phyloP scores from a whole-genome alignment of 2,329 filamentous ascomycete genomes.

The Ophioceras dolichostomum region DNA sequence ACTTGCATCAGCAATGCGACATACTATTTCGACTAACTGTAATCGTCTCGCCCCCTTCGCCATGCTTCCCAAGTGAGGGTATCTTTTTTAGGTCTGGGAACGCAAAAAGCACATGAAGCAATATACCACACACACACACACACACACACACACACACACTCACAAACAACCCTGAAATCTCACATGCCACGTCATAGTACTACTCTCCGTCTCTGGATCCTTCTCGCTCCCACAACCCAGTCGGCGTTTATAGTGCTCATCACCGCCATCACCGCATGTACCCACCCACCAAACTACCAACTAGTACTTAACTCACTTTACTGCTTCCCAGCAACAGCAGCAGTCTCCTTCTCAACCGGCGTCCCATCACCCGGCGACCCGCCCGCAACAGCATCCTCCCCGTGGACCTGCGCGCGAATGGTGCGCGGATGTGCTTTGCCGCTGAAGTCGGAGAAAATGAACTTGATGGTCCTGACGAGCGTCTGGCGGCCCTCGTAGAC shows the following conservation, averaged over 20 bases:
- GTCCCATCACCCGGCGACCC: constrained; percentile 9
- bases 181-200: background rate
- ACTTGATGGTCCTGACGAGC: constrained; percentile 45
- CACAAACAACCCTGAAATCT: background rate
- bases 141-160: background rate
- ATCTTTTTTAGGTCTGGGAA: background rate
- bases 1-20: too few relatives aligned
- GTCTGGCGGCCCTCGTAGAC: constrained; percentile 66
- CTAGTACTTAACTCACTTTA: too few relatives aligned
- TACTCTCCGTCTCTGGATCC: background rate
- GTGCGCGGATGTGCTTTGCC: constrained; percentile 22
- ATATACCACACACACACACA: too few relatives aligned
- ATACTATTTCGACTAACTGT: background rate
- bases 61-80: background rate
- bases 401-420: constrained; percentile 7
- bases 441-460: constrained; percentile 49
- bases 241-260: background rate
- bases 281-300: too few relatives aligned
- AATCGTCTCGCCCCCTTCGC: background rate
- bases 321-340: background rate
- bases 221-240: background rate
- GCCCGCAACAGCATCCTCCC: background rate
- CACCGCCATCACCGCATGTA: background rate
- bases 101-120: background rate
- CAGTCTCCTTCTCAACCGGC: constrained; percentile 8